A percentile compares a stretch with the other conserved stretches of the same genome.
These are phyloP conservation scores for Xylariaceae sp. DNA, from an alignment of 2,329 filamentous ascomycete genomes.

Conservation along the genomic window DNA sequence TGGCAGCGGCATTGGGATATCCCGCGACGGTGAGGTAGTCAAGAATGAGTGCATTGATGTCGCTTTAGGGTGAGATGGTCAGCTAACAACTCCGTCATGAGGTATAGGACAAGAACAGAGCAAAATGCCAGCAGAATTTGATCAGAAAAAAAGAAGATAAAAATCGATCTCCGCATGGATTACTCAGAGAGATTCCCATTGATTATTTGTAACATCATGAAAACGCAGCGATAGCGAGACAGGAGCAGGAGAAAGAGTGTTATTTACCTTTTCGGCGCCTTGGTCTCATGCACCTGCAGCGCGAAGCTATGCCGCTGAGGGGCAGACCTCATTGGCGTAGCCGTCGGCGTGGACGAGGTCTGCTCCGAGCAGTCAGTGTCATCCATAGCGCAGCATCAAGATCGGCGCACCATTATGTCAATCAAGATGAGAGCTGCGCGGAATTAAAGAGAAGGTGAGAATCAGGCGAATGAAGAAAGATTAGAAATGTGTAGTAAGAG, in stretches of 20 bases:
- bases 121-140: constrained; percentile 10
- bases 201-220: constrained; percentile 61
- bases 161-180: constrained; percentile 82
- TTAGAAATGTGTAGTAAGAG: background rate
- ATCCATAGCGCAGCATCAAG: background rate
- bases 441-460: constrained; percentile 6
- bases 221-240: constrained; percentile 15
- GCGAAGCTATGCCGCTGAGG: constrained; percentile 71
- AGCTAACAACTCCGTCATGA: constrained; percentile 10
- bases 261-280: constrained; percentile 83
- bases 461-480: background rate
- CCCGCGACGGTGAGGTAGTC: constrained; percentile 96
- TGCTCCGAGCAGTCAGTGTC: constrained; percentile 32
- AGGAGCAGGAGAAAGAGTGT: background rate
- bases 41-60: constrained; percentile 92
- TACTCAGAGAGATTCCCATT: constrained; percentile 99
- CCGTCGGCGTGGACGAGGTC: constrained; percentile 68
- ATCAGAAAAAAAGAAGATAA: constrained; percentile 34
- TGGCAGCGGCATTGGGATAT: constrained; percentile 85
- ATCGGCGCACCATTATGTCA: constrained; percentile 16
- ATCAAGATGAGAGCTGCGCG: constrained; percentile 5
- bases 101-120: background rate
- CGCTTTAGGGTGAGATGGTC: constrained; percentile 48
- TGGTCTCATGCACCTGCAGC: constrained; percentile 74
- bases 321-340: constrained; percentile 56